Evolutionary conservation across 345 rosid genomes (phyloP), one percentile per base, ranked within the genome.

Genomic region (Laguncularia racemosa): DNA sequence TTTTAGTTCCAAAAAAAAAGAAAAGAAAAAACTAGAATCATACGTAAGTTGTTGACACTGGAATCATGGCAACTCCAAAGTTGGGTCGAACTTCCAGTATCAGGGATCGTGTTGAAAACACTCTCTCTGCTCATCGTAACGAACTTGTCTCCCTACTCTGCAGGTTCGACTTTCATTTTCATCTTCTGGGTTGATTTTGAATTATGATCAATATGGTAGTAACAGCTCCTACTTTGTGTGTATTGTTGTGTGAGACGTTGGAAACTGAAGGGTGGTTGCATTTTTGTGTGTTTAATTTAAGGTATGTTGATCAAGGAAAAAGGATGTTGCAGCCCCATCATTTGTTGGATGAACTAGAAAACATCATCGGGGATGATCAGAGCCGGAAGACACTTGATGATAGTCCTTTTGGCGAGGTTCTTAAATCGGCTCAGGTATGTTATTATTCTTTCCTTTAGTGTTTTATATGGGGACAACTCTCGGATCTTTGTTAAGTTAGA

Each of bases 251-350:
- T 33, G 20, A 45, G 38, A 40, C 48, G n/a, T n/a, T 0, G 16
- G n/a, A 38, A 2, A 13, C 9, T 26, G 48, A 44, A 46, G 13
- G 11, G 43, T n/a, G 33, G 47, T 70, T 58, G 40, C 11, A 18
- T 52, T 57, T 45, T 18, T 17, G 14, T 51, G 48, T 26, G 46
- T 67, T 68, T 54, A 73, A 93, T 67, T 68, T 54, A 73, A 93
- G 99, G 83, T 93, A 89, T 51, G 95, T 89, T 67, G 89, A 75
- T 40, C 96, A 89, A 67, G 99, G 99, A 6, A 93, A 89, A 71
- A 92, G 92, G 55, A 85, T 93, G 43, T 58, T 93, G 73, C 88
- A 84, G 33, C 97, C 99, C 13, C 97, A 93, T 74, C 81, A 76
- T 59, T 69, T 93, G 82, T 67, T 93, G 33, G 99, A 93, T 63